Evolutionary conservation across 116 monocot genomes (phyloP).

Genomic region (Posidonia oceanica): DNA sequence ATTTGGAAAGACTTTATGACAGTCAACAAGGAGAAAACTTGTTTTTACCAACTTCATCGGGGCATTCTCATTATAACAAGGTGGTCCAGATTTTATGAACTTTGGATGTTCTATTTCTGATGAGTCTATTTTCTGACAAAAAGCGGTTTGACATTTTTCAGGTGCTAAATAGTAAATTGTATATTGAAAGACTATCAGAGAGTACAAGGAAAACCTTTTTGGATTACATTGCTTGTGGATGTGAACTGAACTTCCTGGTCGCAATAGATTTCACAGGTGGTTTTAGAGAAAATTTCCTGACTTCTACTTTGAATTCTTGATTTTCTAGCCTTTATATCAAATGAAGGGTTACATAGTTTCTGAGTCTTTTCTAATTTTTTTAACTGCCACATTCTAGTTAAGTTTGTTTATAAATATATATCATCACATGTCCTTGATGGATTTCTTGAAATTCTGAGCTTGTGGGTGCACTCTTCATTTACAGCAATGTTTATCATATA

Average conservation of each 20-base stretch:
- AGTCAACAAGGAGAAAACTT: constrained; percentile 49
- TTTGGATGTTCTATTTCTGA: neutral
- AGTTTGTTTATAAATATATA: too few relatives aligned
- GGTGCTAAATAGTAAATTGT: constrained; percentile 69
- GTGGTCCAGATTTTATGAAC: constrained; percentile 18
- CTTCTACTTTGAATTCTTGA: too few relatives aligned
- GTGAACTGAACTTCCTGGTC: constrained; percentile 88
- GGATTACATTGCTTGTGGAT: constrained; percentile 84
- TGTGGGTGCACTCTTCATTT: too few relatives aligned
- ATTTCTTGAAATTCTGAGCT: too few relatives aligned
- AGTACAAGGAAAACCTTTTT: constrained; percentile 53
- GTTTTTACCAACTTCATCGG: constrained; percentile 36
- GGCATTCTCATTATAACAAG: constrained; percentile 40
- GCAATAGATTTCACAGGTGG: constrained; percentile 94
- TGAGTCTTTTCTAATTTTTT: too few relatives aligned
- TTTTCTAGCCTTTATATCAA: too few relatives aligned
- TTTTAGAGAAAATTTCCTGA: too few relatives aligned
- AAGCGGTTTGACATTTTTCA: constrained; percentile 8
- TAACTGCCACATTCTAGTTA: too few relatives aligned
- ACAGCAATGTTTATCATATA: too few relatives aligned
- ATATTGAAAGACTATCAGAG: constrained; percentile 57
- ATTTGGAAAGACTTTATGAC: constrained; percentile 63
- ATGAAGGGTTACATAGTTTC: too few relatives aligned
- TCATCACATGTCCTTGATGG: too few relatives aligned
- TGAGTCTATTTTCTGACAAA: neutral